Base-by-base conservation (phyloP, 2,329 filamentous ascomycete genomes). In the Scytalidium sp. region DNA sequence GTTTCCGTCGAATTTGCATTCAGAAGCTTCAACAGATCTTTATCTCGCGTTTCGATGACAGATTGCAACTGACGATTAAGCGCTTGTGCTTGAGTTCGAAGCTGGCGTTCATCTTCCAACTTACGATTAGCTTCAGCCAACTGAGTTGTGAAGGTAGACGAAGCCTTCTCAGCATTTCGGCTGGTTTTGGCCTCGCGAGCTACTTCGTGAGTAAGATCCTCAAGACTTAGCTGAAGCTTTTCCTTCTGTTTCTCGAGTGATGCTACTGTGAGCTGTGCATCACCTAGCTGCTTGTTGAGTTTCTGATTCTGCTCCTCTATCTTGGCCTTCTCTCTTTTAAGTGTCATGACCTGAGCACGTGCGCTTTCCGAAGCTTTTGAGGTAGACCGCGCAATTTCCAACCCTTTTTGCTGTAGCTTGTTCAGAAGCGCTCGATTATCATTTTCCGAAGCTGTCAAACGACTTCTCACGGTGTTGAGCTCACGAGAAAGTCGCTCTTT, bases 371-470 rank as follows among this genome's bases (percentile, higher is more conserved):
- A 91, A 23, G 88, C 93, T 51, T 87, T 86, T 4, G 92, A 96
- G 52, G 83, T 90, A 1, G 93, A 94, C 42, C 94, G 83, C 39
- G 93, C 93, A 67, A 99, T 95, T 64, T 99, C 93, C 6, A 99
- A 79, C 23, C 95, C 94, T 74, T 97, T 97, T 63, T 97, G 93
- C 63, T 97, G 93, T 17, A 99, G 79, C 70, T 97, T 97, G 73
- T 97, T 97, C 57, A 97, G 79, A n/a, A 99, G 75, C 4, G 91
- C 87, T 46, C 90, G 86, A 62, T 97, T 97, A 70, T 97, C 93
- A 60, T 97, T 97, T 67, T 99, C 93, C 0, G 93, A 97, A 20
- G 93, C 94, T 7, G 87, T 80, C 39, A 99, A 75, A 19, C 93
- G 86, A 52, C 92, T 92, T 67, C 94, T 96, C 58, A 97, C 82